Evolutionary conservation across 2,329 filamentous ascomycete species (phyloP).

Genomic region (Colletotrichum liaoningense): DNA sequence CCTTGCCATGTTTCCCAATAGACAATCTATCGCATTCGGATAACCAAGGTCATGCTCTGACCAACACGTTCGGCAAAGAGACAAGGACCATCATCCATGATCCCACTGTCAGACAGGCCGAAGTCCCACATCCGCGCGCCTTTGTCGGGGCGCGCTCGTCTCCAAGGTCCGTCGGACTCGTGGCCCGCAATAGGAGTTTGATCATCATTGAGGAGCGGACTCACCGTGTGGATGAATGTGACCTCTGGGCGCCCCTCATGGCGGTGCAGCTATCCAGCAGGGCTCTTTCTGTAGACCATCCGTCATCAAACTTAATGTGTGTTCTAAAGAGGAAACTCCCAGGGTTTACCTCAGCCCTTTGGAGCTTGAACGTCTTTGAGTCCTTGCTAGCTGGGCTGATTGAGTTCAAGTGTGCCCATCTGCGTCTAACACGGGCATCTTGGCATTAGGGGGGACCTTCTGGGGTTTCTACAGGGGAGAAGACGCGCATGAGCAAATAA

Average conservation of each 20-base stretch:
- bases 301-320: constrained; percentile 10
- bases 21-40: background rate
- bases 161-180: background rate
- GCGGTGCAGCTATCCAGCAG: constrained; percentile 18
- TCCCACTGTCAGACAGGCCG: background rate
- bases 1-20: background rate
- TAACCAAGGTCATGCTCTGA: background rate
- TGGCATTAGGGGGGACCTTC: background rate
- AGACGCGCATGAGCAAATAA: constrained; percentile 11
- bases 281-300: constrained; percentile 4
- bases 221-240: constrained; percentile 21
- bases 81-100: constrained; percentile 8
- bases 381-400: constrained; percentile 21
- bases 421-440: constrained; percentile 15
- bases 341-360: constrained; percentile 20
- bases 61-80: background rate
- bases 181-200: constrained; percentile 17
- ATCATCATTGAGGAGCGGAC: constrained; percentile 21
- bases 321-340: background rate
- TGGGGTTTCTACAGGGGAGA: background rate
- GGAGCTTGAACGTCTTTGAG: constrained; percentile 5
- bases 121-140: background rate
- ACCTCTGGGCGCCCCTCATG: constrained; percentile 31
- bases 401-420: background rate
- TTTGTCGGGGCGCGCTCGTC: background rate